Base-by-base conservation (phyloP, 177 flowering plant species). In the Vitis hybrid region DNA sequence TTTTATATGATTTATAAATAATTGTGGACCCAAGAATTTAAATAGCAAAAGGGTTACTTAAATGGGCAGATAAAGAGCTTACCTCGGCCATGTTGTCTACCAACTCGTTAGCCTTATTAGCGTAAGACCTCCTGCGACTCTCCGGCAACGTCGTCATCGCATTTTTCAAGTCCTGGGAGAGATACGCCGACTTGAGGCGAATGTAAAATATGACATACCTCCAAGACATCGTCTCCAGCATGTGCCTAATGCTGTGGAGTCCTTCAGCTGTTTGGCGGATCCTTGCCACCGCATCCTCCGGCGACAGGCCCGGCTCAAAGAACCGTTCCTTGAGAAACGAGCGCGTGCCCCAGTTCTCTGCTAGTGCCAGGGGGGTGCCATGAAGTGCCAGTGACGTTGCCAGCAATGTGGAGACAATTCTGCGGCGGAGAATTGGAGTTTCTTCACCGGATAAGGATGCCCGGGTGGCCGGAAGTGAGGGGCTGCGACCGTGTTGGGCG, bases 191-290 rank as follows among this genome's bases (percentile, higher is more conserved):
- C 70, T 92, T 94, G 2, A 87, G 63, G 0, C 98, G 75, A 63
- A 92, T 88, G 79, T 94, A 92, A 70, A 83, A 87, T 51, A 90
- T 71, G 57, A 88, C 89, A 78, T 92, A 92, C 86, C 90, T 90
- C 94, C 98, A 94, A 0, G 96, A 81, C 92, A 81, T 85, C 29
- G 80, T 86, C 18, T 94, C 97, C 68, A 94, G 20, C 98, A 94
- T 94, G 16, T 83, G 78, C 72, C 94, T 83, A 19, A 94, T 67
- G 72, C 86, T 79, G 64, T 85, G 94, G 29, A 94, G 70, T 18
- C 98, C 98, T 68, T 94, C 89, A 0, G 93, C 86, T 2, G 97
- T 94, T 66, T 94, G 91, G 66, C 74, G 75, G 63, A 94, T 94
- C 59, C 97, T 77, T 1, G 88, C 94, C 57, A 63, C 92, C 11